Base-by-base conservation (phyloP, 768 basidiomycete species). In the Rhizopogon roseolus region DNA sequence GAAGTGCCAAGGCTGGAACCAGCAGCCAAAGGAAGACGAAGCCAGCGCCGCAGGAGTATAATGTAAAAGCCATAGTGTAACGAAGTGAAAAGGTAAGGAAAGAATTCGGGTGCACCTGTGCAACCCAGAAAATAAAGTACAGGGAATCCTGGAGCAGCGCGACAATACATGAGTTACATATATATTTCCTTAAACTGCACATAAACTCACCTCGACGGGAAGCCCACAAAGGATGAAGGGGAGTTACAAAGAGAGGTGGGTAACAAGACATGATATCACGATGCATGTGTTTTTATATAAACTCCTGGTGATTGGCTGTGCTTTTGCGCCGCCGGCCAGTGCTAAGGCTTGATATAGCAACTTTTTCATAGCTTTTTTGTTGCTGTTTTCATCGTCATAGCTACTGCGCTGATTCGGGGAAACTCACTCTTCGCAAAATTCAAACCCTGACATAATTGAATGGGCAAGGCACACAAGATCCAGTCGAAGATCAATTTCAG, bases 81-180 rank as follows among this genome's bases (percentile, higher is more conserved):
- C 19, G 1, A 8, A 22, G 22, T 32, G 17, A 13, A 5, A 34
- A 22, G 13, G 9, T 19, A 48, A 36, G 8, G 34, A 48, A 48
- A 36, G 14, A 17, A 14, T 72, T 32, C 78, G 73, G 79, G 80
- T 77, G 85, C 86, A 72, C 76, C 85, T 83, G 73, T 84, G 85
- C 85, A 81, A 77, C 84, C 85, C 79, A 25, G 46, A 10, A 10
- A 16, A 36, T 11, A 14, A 22, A 36, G 13, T 36, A 25, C 22
- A 48, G 34, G 46, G 46, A 29, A 36, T 48, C 46, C 46, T 48
- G 14, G 29, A 25, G 22, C 34, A 36, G 36, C 5, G 46, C 32
- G 34, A 48, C 14, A 48, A 48, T 25, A 16, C 22, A 22, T 48
- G 22, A 48, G 46, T 5, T 22, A 36, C 34, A 36, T 36, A 36